Evolutionary conservation across 2,329 filamentous ascomycete species (phyloP), one percentile per base, ranked within the genome.

Genomic region (Fusarium siculi): DNA sequence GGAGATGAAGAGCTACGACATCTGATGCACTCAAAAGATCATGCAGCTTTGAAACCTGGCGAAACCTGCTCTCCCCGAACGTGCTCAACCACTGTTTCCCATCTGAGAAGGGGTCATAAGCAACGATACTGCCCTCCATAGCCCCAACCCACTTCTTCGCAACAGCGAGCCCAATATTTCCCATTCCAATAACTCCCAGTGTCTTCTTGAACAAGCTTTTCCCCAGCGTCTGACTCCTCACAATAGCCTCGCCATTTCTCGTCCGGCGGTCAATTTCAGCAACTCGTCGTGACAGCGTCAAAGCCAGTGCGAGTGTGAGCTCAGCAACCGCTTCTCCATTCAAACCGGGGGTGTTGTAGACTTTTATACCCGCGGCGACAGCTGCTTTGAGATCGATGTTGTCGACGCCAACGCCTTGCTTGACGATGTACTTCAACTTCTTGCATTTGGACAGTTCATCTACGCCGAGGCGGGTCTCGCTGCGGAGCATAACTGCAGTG

Each of bases 71-170:
- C 5, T 58, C 30, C 0, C 37, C 32, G 1, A 61, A 58, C 0
- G 23, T 32, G 12, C 9, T 16, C 2, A 40, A 23, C 58, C 58
- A 61, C 1, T 44, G 9, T 1, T 58, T 61, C 2, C 58, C 58
- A 21, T 61, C 50, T 1, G 58, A 61, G 2, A 61, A 61, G 1
- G 58, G 58, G 23, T 61, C 58, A 15, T 61, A 58, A 1, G 58
- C 32, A 1, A 61, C 15, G 1, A 61, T 44, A 4, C 0, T 58
- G 3, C 58, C 58, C 9, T 44, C 58, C 58, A 58, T 57, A 4
- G 58, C 58, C 1, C 58, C 58, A 30, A 30, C 15, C 58, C 58
- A 61, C 15, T 61, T 61, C 58, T 37, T 58, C 14, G 58, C 58
- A 23, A 61, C 39, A 25, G 58, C 23, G 3, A 61, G 7, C 1